These are phyloP conservation scores for Waltiozyma sp. DNA, from an alignment of 1,139 yeast genomes.

Conservation along the genomic window DNA sequence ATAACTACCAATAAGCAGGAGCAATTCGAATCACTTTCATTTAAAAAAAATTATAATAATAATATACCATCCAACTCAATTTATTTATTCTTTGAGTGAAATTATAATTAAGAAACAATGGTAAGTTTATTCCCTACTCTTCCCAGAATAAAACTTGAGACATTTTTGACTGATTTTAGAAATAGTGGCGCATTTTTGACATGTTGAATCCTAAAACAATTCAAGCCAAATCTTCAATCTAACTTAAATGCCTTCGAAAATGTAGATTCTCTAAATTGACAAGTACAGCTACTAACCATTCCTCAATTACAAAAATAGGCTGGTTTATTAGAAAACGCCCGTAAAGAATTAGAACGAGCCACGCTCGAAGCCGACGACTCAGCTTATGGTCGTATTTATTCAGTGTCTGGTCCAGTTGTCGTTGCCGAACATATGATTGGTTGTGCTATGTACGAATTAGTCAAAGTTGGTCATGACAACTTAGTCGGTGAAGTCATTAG, in stretches of 20 bases:
- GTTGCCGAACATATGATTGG: constrained; percentile 98
- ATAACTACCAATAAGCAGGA: too few species aligned
- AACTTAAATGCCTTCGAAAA: too few species aligned
- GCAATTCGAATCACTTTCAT: too few species aligned
- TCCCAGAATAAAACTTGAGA: too few species aligned
- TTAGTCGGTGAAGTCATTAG: constrained; percentile 97
- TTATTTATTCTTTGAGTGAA: too few species aligned
- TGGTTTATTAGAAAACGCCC: constrained; percentile 95
- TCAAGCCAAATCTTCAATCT: too few species aligned
- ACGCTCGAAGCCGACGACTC: constrained; percentile 69
- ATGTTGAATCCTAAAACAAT: too few species aligned
- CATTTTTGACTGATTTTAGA: too few species aligned
- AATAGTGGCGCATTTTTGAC: background rate
- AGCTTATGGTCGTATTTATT: constrained; percentile 78
- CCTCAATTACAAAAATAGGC: constrained; percentile 34
- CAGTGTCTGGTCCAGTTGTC: constrained; percentile 96
- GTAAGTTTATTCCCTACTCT: background rate
- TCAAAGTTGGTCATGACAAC: constrained; percentile 93
- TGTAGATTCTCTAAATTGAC: too few species aligned
- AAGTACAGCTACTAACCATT: too few species aligned
- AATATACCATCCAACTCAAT: too few species aligned
- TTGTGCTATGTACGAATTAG: constrained; percentile 98
- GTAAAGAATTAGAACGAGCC: constrained; percentile 82
- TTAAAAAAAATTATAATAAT: too few species aligned
- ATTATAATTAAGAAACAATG: background rate